phyloP scores from a whole-genome alignment of 305 asterid genomes.

The Fraxinus paxiana region DNA sequence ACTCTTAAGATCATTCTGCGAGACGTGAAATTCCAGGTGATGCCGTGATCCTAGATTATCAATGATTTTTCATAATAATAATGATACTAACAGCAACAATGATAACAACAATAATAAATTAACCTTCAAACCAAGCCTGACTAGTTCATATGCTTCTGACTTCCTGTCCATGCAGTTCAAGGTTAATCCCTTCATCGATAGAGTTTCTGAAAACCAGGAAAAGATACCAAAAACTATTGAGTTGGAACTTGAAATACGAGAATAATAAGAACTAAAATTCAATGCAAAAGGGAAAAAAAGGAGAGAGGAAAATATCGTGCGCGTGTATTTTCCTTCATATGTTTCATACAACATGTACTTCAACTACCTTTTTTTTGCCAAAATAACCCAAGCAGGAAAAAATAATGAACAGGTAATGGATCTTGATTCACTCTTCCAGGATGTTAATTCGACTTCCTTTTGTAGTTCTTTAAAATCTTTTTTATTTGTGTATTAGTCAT shows the following conservation, averaged over 20 bases:
- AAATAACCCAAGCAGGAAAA: background rate
- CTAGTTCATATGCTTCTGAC: slow-evolving; percentile 96
- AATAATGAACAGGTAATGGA: background rate
- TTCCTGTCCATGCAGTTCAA: slow-evolving; percentile 98
- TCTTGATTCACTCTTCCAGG: background rate
- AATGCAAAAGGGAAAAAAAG: background rate
- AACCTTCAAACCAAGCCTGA: slow-evolving; percentile 82
- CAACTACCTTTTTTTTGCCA: slow-evolving; percentile 1
- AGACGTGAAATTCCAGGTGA: slow-evolving; percentile 29
- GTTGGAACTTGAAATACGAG: background rate
- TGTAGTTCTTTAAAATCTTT: background rate
- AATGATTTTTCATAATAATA: slow-evolving; percentile 9
- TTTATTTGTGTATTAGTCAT: background rate
- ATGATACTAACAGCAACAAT: background rate
- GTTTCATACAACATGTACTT: background rate
- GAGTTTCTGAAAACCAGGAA: slow-evolving; percentile 62
- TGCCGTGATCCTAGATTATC: background rate
- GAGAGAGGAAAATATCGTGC: background rate
- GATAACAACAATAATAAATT: background rate
- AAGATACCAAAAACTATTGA: slow-evolving; percentile 27
- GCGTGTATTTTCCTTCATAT: background rate
- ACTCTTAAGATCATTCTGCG: slow-evolving; percentile 99
- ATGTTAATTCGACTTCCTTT: background rate
- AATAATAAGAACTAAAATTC: background rate
- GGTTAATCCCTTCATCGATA: slow-evolving; percentile 95